Percentiles rank a stretch among this genome's conserved stretches.
phyloP scores from a whole-genome alignment of 805 yeast species.

The Candida peoriensis region DNA sequence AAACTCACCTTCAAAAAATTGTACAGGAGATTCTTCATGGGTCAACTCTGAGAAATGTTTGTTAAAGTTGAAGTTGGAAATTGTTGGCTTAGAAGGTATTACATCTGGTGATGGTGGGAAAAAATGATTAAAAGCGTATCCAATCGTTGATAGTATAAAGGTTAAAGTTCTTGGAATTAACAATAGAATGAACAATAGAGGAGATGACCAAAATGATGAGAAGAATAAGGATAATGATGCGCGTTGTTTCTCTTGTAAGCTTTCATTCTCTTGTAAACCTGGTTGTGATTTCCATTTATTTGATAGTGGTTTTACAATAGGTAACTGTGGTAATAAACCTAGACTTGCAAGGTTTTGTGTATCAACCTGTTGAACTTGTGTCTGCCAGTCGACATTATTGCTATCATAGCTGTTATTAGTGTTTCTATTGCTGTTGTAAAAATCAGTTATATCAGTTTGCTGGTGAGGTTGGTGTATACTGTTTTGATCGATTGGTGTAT shows the following conservation, averaged over 20 bases:
- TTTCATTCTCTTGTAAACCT: constrained; percentile 10
- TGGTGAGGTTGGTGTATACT: too few relatives aligned
- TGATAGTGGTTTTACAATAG: constrained; percentile 30
- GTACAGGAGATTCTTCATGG: constrained; percentile 11
- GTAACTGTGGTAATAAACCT: constrained; percentile 23
- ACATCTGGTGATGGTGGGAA: constrained; percentile 31
- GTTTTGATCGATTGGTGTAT: constrained; percentile 1
- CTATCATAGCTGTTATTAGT: too few relatives aligned
- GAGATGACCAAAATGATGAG: constrained; percentile 20
- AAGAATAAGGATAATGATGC: constrained; percentile 3
- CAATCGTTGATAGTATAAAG: constrained; percentile 35
- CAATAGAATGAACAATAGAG: constrained; percentile 47
- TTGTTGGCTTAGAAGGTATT: constrained; percentile 27
- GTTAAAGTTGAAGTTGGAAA: constrained; percentile 11
- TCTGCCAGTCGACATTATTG: too few relatives aligned
- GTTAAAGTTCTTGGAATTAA: constrained; percentile 50
- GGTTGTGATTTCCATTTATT: constrained; percentile 18
- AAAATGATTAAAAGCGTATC: constrained; percentile 27
- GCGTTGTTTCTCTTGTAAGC: neutral
- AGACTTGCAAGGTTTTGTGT: neutral
- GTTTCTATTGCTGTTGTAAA: constrained; percentile 1
- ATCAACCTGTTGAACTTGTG: too few relatives aligned
- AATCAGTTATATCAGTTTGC: neutral
- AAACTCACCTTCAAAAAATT: constrained; percentile 16
- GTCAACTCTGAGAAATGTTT: constrained; percentile 11